These are phyloP conservation scores for Chaetomiaceae sp. DNA, from an alignment of 2,329 filamentous ascomycete species.

Conservation along the genomic window DNA sequence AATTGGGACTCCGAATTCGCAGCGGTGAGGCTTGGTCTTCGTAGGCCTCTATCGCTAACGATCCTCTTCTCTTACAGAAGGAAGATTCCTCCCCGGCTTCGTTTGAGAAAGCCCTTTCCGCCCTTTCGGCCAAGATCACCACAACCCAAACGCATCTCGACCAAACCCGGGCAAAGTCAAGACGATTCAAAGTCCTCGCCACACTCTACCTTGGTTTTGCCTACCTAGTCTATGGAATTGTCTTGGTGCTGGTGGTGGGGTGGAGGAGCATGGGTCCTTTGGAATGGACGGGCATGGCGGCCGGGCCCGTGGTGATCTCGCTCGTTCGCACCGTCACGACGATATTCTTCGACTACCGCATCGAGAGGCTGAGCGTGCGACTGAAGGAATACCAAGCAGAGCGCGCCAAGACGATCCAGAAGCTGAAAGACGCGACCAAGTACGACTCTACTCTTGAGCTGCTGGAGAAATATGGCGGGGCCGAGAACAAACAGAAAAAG, in stretches of 20 bases:
- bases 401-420: conserved; percentile 82
- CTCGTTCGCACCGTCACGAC: conserved; percentile 61
- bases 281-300: conserved; percentile 75
- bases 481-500: conserved; percentile 46
- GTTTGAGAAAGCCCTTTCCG: conserved; percentile 86
- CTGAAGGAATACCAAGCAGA: conserved; percentile 74
- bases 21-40: neutral
- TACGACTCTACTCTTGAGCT: conserved; percentile 93
- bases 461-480: conserved; percentile 86
- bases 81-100: conserved; percentile 78
- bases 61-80: conserved; percentile 46
- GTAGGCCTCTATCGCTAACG: conserved; percentile 2
- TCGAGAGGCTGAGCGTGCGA: conserved; percentile 62
- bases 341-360: conserved; percentile 75
- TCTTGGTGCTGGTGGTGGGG: conserved; percentile 79
- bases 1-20: neutral
- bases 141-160: conserved; percentile 71
- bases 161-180: conserved; percentile 62
- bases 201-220: conserved; percentile 87
- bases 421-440: conserved; percentile 89
- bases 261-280: conserved; percentile 69
- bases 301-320: conserved; percentile 81
- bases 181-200: conserved; percentile 78
- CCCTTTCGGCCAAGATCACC: conserved; percentile 77
- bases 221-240: conserved; percentile 80